A percentile compares a stretch with the other conserved stretches of the same genome.
These are phyloP conservation scores for Neurospora sublineolata DNA, from an alignment of 495 filamentous ascomycete genomes.

Conservation along the genomic window DNA sequence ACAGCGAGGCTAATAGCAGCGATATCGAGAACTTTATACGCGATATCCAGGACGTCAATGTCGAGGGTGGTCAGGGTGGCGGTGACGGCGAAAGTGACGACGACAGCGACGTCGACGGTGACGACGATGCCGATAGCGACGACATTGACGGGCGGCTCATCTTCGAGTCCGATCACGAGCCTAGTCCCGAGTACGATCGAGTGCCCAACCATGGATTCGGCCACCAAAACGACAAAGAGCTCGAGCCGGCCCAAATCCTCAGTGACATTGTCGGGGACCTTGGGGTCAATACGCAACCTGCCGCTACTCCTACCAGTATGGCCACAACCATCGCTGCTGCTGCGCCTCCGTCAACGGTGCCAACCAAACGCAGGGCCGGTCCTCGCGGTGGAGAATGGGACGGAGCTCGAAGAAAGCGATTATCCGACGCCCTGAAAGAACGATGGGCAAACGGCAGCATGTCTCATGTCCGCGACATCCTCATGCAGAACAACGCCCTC, in stretches of 20 bases:
- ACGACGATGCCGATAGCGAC: not conserved
- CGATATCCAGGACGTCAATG: not conserved
- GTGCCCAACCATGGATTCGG: not conserved
- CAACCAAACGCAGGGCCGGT: not conserved
- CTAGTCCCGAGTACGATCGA: not conserved
- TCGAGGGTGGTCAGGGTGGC: not conserved
- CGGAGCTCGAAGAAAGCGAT: not conserved
- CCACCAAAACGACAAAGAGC: not conserved
- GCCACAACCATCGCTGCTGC: not conserved
- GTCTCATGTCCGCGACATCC: constrained; percentile 5
- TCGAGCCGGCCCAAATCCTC: constrained; percentile 8
- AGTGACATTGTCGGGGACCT: constrained; percentile 10
- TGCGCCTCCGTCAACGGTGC: not conserved
- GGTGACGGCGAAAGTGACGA: not conserved
- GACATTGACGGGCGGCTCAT: not conserved
- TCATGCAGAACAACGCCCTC: constrained; percentile 6
- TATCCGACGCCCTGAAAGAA: not conserved
- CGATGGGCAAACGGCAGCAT: constrained; percentile 18
- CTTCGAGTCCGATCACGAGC: not conserved
- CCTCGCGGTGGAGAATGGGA: not conserved
- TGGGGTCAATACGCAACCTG: not conserved
- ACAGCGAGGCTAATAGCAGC: not conserved
- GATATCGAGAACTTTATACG: not conserved
- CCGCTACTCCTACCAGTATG: not conserved
- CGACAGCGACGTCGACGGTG: not conserved